phyloP scores from a whole-genome alignment of 331 rosid species.

The Quercus phellos region DNA sequence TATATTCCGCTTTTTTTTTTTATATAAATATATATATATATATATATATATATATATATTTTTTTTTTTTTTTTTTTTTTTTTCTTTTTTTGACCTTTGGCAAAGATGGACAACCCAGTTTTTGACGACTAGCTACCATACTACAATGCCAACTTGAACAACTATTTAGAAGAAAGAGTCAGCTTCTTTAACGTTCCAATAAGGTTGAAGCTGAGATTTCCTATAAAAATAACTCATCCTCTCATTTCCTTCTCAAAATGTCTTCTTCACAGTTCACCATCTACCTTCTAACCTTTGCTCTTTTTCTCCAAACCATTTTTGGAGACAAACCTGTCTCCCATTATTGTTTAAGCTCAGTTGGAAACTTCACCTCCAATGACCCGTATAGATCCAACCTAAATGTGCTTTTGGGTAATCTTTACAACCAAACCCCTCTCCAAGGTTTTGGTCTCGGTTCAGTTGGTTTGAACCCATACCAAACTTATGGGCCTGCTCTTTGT shows the following conservation, averaged over 20 bases:
- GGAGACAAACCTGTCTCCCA: not conserved
- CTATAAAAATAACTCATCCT: not conserved
- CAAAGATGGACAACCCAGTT: no score
- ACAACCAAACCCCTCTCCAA: not conserved
- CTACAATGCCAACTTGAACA: no score
- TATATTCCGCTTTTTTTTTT: no score
- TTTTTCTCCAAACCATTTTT: not conserved
- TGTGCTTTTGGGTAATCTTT: not conserved
- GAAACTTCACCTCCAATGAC: not conserved
- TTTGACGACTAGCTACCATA: no score
- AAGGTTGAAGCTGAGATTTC: not conserved
- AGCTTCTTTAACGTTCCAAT: no score
- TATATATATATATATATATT: no score
- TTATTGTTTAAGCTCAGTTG: not conserved
- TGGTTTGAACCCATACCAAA: not conserved
- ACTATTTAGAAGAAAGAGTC: no score
- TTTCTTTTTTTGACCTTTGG: no score
- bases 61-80: no score
- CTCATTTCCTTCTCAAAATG: not conserved
- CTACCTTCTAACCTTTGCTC: not conserved
- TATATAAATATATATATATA: no score
- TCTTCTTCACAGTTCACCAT: not conserved
- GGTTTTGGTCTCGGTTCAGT: slow-evolving; percentile 5
- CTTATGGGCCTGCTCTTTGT: slow-evolving; percentile 2
- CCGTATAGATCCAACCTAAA: not conserved